These are phyloP conservation scores for Hygrophorus pudorinus DNA, from an alignment of 768 basidiomycete genomes.

Conservation along the genomic window DNA sequence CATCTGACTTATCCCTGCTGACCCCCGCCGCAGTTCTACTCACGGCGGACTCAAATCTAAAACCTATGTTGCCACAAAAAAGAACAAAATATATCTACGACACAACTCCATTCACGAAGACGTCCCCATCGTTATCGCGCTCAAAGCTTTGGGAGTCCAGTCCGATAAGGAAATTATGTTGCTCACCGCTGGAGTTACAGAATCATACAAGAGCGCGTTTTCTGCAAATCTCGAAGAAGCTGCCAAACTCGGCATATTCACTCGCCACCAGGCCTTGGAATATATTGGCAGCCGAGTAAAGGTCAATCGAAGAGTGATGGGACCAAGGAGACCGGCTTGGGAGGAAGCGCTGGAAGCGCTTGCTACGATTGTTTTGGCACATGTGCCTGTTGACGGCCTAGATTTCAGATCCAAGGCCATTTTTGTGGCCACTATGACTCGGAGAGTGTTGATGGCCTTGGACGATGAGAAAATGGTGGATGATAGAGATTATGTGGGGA, in stretches of 20 bases:
- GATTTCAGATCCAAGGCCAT: constrained; percentile 93
- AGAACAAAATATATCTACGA: constrained; percentile 88
- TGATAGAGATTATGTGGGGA: constrained; percentile 98
- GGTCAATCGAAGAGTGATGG: constrained; percentile 68
- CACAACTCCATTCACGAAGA: constrained; percentile 98
- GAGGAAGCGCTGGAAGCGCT: constrained; percentile 95
- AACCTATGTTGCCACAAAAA: constrained; percentile 94
- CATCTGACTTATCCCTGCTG: constrained; percentile 1
- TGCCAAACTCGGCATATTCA: constrained; percentile 83
- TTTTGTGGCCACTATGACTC: constrained; percentile 95
- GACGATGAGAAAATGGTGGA: constrained; percentile 96
- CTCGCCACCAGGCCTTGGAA: constrained; percentile 87
- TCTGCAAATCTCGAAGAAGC: constrained; percentile 91
- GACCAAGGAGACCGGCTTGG: constrained; percentile 78
- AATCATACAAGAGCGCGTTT: constrained; percentile 79
- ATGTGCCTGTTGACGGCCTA: constrained; percentile 83
- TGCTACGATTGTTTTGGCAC: constrained; percentile 95
- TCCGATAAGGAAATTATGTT: constrained; percentile 97
- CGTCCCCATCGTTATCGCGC: constrained; percentile 89
- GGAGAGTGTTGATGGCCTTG: constrained; percentile 93
- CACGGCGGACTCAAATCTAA: constrained; percentile 89
- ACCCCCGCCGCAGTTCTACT: constrained; percentile 44
- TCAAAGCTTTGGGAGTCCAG: constrained; percentile 93
- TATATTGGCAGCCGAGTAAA: constrained; percentile 93
- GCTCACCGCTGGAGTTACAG: constrained; percentile 85